These are phyloP conservation scores for Xylaria telfairii DNA, from an alignment of 495 filamentous ascomycete species.

Conservation along the genomic window DNA sequence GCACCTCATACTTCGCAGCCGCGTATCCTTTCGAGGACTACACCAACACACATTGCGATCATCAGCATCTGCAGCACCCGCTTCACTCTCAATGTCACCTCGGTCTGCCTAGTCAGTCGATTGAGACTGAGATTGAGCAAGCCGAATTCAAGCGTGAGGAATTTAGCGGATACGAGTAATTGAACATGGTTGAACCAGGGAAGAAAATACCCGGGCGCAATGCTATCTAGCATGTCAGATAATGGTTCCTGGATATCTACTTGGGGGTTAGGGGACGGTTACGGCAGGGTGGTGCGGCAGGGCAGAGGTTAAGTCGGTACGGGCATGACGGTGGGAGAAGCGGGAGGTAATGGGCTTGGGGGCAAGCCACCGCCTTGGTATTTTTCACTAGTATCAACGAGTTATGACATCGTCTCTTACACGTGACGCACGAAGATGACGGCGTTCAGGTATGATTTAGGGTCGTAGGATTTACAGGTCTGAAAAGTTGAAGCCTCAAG, in stretches of 20 bases:
- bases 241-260: not conserved
- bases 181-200: not conserved
- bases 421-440: not conserved
- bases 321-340: not conserved
- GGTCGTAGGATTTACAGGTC: not conserved
- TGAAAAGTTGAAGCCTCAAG: not conserved
- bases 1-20: constrained; percentile 29
- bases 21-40: constrained; percentile 36
- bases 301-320: not conserved
- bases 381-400: constrained; percentile 7
- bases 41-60: constrained; percentile 31
- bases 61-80: constrained; percentile 35
- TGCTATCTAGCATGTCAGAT: not conserved
- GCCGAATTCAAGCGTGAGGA: constrained; percentile 47
- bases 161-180: constrained; percentile 35
- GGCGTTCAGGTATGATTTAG: constrained; percentile 10
- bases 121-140: constrained; percentile 39
- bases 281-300: not conserved
- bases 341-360: not conserved
- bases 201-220: not conserved
- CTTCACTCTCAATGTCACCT: constrained; percentile 33
- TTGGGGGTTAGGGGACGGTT: not conserved
- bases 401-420: constrained; percentile 15
- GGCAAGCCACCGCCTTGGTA: not conserved
- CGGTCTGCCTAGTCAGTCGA: constrained; percentile 30